Conservation (phyloP, 129 eudicot genomes). For the Apium graveolens region DNA sequence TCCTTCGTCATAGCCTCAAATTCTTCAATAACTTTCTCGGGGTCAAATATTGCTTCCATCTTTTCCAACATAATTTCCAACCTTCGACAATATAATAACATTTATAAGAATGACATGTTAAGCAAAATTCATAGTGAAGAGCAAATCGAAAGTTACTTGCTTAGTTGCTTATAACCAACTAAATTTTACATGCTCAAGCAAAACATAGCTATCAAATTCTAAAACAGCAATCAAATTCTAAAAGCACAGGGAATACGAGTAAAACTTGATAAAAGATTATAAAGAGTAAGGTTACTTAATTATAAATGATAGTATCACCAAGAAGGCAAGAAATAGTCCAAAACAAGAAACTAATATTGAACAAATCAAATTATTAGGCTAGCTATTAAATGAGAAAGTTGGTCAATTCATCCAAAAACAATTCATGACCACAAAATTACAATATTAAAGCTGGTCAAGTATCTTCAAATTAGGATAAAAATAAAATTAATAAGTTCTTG, state of each 20-base stretch:
- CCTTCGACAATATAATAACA: constrained; percentile 10
- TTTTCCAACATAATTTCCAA: constrained; percentile 39
- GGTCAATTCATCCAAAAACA: neutral
- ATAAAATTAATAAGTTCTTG: neutral
- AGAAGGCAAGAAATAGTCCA: neutral
- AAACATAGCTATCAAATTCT: neutral
- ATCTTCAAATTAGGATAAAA: neutral
- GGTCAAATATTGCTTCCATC: constrained; percentile 38
- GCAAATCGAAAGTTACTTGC: neutral
- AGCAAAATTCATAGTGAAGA: neutral
- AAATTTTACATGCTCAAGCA: neutral
- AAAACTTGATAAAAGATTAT: too few species aligned
- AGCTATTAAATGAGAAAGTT: neutral
- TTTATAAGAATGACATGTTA: neutral
- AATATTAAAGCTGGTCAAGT: neutral
- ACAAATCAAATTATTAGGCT: neutral
- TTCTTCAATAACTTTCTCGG: constrained; percentile 49
- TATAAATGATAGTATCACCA: neutral
- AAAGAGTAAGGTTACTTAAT: neutral
- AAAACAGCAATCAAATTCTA: neutral
- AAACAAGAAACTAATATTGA: neutral
- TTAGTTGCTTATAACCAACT: too few species aligned
- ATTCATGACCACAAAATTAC: neutral
- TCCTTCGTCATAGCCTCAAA: constrained; percentile 63
- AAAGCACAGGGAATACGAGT: neutral